Conservation (phyloP, 768 basidiomycete species). For the Hygrophorus pudorinus region DNA sequence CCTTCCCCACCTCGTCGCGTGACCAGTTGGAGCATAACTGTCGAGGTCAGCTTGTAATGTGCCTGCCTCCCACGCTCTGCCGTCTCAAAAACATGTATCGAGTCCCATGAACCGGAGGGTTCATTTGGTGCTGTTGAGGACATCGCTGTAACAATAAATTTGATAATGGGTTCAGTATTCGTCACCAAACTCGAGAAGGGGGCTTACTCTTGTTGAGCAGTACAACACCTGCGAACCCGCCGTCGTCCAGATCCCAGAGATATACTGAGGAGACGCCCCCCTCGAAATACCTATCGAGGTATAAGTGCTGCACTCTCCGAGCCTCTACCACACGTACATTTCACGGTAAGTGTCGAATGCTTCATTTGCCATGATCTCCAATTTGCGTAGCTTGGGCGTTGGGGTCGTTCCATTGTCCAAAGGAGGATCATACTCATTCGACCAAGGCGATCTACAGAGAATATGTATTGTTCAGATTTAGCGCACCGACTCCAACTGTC, state of each 20-base stretch:
- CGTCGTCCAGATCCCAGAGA: conserved; percentile 96
- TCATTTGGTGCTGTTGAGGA: conserved; percentile 43
- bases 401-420: conserved; percentile 86
- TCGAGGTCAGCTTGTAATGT: conserved; percentile 95
- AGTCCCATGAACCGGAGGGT: conserved; percentile 91
- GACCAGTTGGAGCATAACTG: conserved; percentile 89
- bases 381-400: conserved; percentile 71
- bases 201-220: conserved; percentile 83
- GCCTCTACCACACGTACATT: conserved; percentile 41
- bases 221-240: conserved; percentile 94
- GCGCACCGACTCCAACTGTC: too few relatives aligned
- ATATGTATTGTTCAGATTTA: neutral
- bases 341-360: conserved; percentile 97
- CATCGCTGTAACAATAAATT: conserved; percentile 36
- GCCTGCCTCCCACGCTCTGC: conserved; percentile 87
- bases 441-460: conserved; percentile 86
- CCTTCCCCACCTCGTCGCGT: conserved; percentile 35
- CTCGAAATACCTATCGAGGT: conserved; percentile 72
- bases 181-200: neutral
- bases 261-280: conserved; percentile 97
- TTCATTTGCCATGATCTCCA: conserved; percentile 90
- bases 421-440: conserved; percentile 90
- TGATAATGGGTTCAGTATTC: neutral
- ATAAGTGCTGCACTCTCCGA: neutral
- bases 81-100: conserved; percentile 95